Evolutionary conservation across 495 filamentous ascomycete species (phyloP).

Genomic region (Lasiosphaeria miniovina): DNA sequence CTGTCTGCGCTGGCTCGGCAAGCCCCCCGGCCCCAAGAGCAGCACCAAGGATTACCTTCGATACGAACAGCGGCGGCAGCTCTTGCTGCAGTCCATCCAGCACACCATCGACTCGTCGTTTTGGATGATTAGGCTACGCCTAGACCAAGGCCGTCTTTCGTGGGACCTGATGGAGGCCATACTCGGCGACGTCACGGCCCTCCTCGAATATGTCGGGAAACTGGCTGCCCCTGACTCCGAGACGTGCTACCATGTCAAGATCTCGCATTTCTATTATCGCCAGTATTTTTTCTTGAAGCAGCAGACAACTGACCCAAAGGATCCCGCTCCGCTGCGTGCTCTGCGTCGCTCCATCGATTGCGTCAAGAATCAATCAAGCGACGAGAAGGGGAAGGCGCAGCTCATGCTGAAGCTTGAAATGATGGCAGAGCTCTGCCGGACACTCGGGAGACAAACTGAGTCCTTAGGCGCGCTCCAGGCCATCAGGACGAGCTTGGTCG

Average conservation of each 20-base stretch:
- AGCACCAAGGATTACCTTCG: constrained; percentile 49
- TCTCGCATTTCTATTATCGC: constrained; percentile 79
- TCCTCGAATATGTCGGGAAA: constrained; percentile 49
- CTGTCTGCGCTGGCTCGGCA: constrained; percentile 54
- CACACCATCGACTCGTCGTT: constrained; percentile 56
- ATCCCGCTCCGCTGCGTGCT: constrained; percentile 41
- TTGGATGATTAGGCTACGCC: constrained; percentile 44
- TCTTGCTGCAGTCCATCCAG: constrained; percentile 42
- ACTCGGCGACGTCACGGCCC: constrained; percentile 51
- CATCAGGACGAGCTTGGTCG: constrained; percentile 43
- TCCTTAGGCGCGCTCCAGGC: constrained; percentile 42
- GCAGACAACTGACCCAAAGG: constrained; percentile 35
- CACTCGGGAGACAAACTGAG: constrained; percentile 37
- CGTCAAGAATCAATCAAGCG: constrained; percentile 39
- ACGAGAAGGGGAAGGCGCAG: constrained; percentile 45
- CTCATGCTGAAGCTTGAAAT: constrained; percentile 49
- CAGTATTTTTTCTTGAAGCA: constrained; percentile 45
- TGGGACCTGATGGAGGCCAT: constrained; percentile 54
- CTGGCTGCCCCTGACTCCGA: constrained; percentile 25
- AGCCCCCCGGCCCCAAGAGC: constrained; percentile 38
- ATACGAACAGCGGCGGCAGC: constrained; percentile 54
- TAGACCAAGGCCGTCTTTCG: constrained; percentile 34
- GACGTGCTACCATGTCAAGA: constrained; percentile 51
- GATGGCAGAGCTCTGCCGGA: constrained; percentile 44
- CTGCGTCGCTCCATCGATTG: constrained; percentile 50